Base-by-base conservation (phyloP, 176 grass and related monocot genomes). In the Carex myosuroides region DNA sequence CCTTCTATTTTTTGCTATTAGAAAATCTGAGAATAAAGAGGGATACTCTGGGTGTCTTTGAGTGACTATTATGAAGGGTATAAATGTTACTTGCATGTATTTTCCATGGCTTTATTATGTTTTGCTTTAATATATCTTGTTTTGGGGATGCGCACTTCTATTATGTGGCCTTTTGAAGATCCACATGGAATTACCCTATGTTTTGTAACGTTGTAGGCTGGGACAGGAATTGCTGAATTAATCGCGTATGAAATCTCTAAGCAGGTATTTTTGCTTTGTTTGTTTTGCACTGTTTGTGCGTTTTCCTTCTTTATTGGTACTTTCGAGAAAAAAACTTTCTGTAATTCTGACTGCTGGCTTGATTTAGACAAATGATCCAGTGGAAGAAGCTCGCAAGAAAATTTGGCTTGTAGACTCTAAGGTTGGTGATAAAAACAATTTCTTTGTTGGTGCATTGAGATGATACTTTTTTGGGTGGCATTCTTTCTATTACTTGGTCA, bases 351-450 rank as follows among this genome's bases (percentile, higher is more conserved):
- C 71, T 44, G 29, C 6, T 86, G 44, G 17, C 29, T 46, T 63
- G 14, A 86, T 91, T 83, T 81, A 98, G 95, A 84, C 86, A 32
- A 90, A 95, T 35, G 62, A 79, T 85, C 79, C 95, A 78, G 17
- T 85, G 10, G 91, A 95, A 86, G 92, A 93, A 44, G 88, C 91
- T 70, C 90, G 89, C 83, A 93, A 89, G 66, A 98, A 91, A 72
- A 98, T 98, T 85, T 98, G 95, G 95, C 89, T 98, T 83, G 86
- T 98, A 26, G 95, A 98, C 79, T 98, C 95, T 21, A 94, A 94
- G 92, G 92, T 97, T 86, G 10, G 54, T 16, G 33, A 70, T 41
- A 13, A 8, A 2, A 63, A 44, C 10, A 7, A 12, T 67, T 81
- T 59, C 46, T 76, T 58, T 53, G 50, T 85, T 85, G 70, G 46